phyloP scores from a whole-genome alignment of 208 protist genomes.

The Leishmania arabica region DNA sequence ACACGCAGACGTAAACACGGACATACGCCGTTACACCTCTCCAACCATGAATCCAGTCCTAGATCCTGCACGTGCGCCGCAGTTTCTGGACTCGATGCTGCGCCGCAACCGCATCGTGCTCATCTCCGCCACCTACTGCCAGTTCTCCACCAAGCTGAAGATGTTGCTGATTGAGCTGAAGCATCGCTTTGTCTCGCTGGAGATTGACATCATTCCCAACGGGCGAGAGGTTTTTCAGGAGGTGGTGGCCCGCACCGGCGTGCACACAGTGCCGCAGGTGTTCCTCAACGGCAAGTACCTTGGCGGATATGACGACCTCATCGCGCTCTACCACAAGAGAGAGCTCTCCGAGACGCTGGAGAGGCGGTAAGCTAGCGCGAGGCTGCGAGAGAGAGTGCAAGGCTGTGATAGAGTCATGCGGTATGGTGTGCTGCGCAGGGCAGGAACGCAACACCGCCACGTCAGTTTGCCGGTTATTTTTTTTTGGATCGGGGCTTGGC shows the following conservation, averaged over 20 bases:
- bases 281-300: conserved; percentile 84
- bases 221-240: conserved; percentile 82
- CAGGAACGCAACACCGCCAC: not conserved
- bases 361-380: conserved; percentile 26
- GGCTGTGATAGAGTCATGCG: not conserved
- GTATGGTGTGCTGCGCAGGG: not conserved
- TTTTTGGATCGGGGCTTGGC: not conserved
- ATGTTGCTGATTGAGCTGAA: conserved; percentile 84
- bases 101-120: conserved; percentile 77
- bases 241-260: conserved; percentile 64
- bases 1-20: not conserved
- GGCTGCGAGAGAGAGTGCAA: not conserved
- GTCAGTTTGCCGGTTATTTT: not conserved
- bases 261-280: conserved; percentile 86
- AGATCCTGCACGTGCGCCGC: conserved; percentile 62
- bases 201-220: conserved; percentile 91
- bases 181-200: conserved; percentile 83
- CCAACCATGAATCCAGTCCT: conserved; percentile 42
- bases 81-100: conserved; percentile 86
- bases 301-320: conserved; percentile 86
- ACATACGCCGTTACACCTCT: conserved; percentile 1
- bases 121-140: conserved; percentile 90
- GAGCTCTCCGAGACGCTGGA: conserved; percentile 64
- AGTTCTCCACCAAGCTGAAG: conserved; percentile 84
- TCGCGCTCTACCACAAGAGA: conserved; percentile 65